These are phyloP conservation scores for Trametopsis cervina DNA, from an alignment of 768 basidiomycete genomes.

Conservation along the genomic window DNA sequence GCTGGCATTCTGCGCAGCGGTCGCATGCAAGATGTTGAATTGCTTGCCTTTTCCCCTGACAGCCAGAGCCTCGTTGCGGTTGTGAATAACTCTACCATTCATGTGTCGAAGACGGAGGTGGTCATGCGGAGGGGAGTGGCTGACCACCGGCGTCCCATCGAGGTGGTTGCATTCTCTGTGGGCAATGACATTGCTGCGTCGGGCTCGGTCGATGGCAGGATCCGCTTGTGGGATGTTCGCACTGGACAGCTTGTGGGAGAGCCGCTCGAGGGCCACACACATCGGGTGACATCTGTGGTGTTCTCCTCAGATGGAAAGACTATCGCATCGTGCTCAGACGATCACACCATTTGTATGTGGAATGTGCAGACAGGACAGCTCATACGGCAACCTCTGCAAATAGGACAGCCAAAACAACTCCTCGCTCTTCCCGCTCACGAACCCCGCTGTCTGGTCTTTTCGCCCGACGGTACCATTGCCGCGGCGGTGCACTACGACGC, in stretches of 20 bases:
- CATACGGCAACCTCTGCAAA: no score
- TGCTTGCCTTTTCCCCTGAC: slow-evolving; percentile 3
- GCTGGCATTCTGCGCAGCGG: background rate
- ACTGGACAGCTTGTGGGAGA: no score
- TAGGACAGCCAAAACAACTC: no score
- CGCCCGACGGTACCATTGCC: background rate
- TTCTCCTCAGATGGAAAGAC: background rate
- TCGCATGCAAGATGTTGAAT: background rate
- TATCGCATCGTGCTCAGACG: background rate
- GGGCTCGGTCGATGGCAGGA: slow-evolving; percentile 19
- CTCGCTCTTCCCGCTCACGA: background rate
- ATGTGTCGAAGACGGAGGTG: slow-evolving; percentile 9
- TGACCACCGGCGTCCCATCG: slow-evolving; percentile 17
- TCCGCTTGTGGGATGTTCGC: no score
- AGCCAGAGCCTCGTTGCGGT: background rate
- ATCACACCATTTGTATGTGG: background rate
- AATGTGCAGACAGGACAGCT: no score
- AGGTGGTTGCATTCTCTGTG: slow-evolving; percentile 20
- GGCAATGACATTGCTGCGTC: slow-evolving; percentile 15
- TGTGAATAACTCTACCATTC: slow-evolving; percentile 1
- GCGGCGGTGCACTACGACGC: background rate
- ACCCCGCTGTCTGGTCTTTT: background rate
- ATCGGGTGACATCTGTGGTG: background rate
- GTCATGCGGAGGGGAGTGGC: no score
- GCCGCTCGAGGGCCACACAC: no score